A percentile compares a stretch with the other conserved stretches of the same genome.
phyloP scores from a whole-genome alignment of 768 basidiomycete genomes.

The Naganishia antarctica region DNA sequence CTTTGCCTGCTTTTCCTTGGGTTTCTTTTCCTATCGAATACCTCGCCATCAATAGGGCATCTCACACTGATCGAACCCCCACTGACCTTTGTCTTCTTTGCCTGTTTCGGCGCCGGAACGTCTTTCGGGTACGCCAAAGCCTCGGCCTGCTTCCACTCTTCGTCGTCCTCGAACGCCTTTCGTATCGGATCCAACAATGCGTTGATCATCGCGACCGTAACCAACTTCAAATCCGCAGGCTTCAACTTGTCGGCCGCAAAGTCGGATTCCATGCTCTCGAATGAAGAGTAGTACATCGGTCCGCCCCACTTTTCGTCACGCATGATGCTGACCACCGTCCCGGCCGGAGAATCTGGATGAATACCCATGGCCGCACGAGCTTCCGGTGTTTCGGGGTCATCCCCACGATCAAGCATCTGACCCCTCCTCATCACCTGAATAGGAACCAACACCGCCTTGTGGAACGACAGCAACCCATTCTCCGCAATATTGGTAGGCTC shows the following conservation, averaged over 20 bases:
- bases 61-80: neutral
- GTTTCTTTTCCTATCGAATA: constrained; percentile 15
- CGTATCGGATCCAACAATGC: constrained; percentile 74
- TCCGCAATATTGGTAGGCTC: constrained; percentile 83
- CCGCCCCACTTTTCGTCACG: constrained; percentile 73
- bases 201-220: constrained; percentile 69
- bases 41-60: neutral
- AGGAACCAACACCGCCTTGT: constrained; percentile 80
- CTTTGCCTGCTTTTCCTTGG: constrained; percentile 10
- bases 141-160: constrained; percentile 75
- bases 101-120: constrained; percentile 37
- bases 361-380: constrained; percentile 63
- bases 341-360: constrained; percentile 65
- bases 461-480: constrained; percentile 83
- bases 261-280: constrained; percentile 64
- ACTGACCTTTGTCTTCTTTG: constrained; percentile 41
- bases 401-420: constrained; percentile 51
- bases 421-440: constrained; percentile 71
- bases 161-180: constrained; percentile 65
- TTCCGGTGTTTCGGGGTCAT: constrained; percentile 48
- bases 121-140: constrained; percentile 70
- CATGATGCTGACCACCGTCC: constrained; percentile 72
- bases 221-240: constrained; percentile 80
- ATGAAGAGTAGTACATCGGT: constrained; percentile 65
- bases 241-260: constrained; percentile 74